Base-by-base conservation (phyloP, 2,329 filamentous ascomycete genomes). In the Aspergillus sp. region DNA sequence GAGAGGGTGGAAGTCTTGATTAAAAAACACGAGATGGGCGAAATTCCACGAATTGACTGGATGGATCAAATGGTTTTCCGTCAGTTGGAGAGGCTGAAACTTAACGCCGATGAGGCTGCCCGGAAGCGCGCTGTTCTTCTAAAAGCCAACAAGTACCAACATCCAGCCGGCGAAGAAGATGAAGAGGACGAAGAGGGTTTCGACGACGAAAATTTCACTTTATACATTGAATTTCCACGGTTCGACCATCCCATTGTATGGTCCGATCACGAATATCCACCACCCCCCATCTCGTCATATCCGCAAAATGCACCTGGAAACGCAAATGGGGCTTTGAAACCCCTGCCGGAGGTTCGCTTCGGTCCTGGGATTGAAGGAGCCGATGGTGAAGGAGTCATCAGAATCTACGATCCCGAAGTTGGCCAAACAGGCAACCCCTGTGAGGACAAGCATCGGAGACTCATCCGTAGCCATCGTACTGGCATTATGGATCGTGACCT, bases 1-100 rank as follows among this genome's bases (percentile, higher is more conserved):
- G 92, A 97, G 67, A 84, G 95, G 17, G 84, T 99, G 65, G 93
- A 98, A 70, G 88, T 86, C 54, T 75, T 98, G 21, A 90, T 99
- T 71, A 99, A 99, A 77, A 96, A 96, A 75, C 95, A 98, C 70
- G 96, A 99, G 71, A 96, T 97, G 89, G 93, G 92, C 17, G 95
- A 99, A 72, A 93, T 99, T 24, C 87, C 91, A 0, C 86, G 92
- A 15, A 90, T 96, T 48, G 91, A 96, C 67, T 99, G 95, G 96
- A 84, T 99, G 44, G 95, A 99, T 73, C 90, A 95, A 68, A 83
- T 98, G 66, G 93, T 97, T 3, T 99, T 96, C 72, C 87, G 93
- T 41, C 89, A 89, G 52, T 88, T 96, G 59, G 93, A 96, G 77
- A 95, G 90, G 75, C 82, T 86, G 57, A 85, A 88, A 21, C 71